These are phyloP conservation scores for Suhomyces vadensis DNA, from an alignment of 805 yeast species.

Conservation along the genomic window DNA sequence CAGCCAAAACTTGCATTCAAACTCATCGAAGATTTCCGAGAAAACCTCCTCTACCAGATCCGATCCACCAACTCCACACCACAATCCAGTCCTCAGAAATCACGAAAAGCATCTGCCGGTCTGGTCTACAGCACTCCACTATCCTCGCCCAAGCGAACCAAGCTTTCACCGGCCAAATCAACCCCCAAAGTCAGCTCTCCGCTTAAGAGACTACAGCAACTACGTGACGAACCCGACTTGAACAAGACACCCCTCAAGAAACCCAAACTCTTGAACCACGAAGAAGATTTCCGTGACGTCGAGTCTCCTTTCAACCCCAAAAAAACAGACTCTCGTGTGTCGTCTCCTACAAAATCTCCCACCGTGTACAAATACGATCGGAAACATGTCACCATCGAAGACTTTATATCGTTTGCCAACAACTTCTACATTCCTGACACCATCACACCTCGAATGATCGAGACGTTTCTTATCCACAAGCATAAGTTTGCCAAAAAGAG, in stretches of 20 bases:
- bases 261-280: conserved; percentile 6
- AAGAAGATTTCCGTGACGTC: conserved; percentile 17
- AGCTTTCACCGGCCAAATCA: conserved; percentile 13
- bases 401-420: conserved; percentile 53
- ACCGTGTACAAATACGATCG: conserved; percentile 17
- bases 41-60: conserved; percentile 32
- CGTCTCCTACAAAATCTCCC: conserved; percentile 4
- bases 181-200: conserved; percentile 38
- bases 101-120: neutral
- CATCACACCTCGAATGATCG: conserved; percentile 50
- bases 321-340: no score
- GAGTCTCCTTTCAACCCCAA: conserved; percentile 32
- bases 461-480: conserved; percentile 50
- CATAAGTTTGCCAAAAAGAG: conserved; percentile 52
- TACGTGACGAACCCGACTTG: conserved; percentile 18
- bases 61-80: conserved; percentile 19
- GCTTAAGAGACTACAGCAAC: conserved; percentile 33
- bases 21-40: conserved; percentile 48
- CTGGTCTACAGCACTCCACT: conserved; percentile 3
- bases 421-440: conserved; percentile 61
- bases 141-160: neutral
- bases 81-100: conserved; percentile 17
- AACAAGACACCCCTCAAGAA: conserved; percentile 1
- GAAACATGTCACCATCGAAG: conserved; percentile 32
- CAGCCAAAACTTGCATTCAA: conserved; percentile 47